Conservation (phyloP, 2,329 filamentous ascomycete genomes). For the Xylariales sp. region DNA sequence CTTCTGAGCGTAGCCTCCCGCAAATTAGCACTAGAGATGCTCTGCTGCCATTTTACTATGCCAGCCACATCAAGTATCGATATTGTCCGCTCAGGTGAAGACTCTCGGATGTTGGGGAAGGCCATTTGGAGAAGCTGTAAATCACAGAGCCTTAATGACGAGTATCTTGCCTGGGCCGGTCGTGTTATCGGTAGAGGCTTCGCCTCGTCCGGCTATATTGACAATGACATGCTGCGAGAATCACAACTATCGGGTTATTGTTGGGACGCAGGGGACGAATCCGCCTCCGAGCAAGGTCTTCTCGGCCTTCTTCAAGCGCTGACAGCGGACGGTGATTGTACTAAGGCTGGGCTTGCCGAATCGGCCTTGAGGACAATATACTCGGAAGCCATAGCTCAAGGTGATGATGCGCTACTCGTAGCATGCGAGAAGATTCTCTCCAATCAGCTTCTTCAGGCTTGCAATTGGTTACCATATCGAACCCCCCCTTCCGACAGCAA, state of each 20-base stretch:
- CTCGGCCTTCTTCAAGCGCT: constrained; percentile 71
- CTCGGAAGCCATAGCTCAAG: constrained; percentile 61
- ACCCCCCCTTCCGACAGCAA: constrained; percentile 65
- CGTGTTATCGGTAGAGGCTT: constrained; percentile 86
- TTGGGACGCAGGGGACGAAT: constrained; percentile 59
- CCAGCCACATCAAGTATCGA: constrained; percentile 70
- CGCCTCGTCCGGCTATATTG: constrained; percentile 77
- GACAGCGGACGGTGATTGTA: constrained; percentile 67
- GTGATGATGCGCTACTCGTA: constrained; percentile 60
- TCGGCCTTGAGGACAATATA: constrained; percentile 68
- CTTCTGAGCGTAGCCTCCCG: constrained; percentile 78
- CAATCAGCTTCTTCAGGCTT: constrained; percentile 64
- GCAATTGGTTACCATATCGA: constrained; percentile 67
- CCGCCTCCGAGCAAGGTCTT: constrained; percentile 72
- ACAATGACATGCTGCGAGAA: constrained; percentile 69
- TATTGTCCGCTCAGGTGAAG: constrained; percentile 74
- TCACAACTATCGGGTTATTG: constrained; percentile 65
- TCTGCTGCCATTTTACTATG: constrained; percentile 79
- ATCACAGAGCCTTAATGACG: constrained; percentile 69
- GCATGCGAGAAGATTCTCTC: constrained; percentile 65
- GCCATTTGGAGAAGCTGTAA: constrained; percentile 82
- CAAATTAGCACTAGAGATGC: constrained; percentile 74
- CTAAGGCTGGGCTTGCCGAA: constrained; percentile 69
- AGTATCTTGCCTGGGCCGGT: constrained; percentile 87
- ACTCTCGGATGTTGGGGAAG: constrained; percentile 70